Evolutionary conservation across 768 basidiomycete species (phyloP), one percentile per base, ranked within the genome.

Genomic region (Rickenella mellea): DNA sequence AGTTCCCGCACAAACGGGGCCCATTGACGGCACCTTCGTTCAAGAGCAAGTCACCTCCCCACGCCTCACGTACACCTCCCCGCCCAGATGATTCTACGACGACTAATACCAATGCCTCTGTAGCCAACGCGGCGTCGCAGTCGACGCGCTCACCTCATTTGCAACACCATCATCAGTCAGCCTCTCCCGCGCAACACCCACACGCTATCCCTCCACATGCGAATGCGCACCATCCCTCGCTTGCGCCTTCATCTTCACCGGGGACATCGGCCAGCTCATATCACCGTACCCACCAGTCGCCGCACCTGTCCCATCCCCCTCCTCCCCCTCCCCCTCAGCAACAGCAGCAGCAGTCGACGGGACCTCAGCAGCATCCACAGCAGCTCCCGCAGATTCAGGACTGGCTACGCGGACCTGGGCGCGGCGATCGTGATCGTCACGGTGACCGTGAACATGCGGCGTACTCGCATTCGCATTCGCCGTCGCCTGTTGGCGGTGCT

Each of bases 1-100:
- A 84, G 51, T 86, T 86, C 58, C 83, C 83, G 4, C 83, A 84
- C 63, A 83, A 83, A 51, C 71, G 83, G 28, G 83, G 83, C 0
- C 80, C 83, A 0, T 63, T 84, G 26, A 74, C 80, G 8, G 56
- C 67, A 3, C 60, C 17, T 40, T 67, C 69, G 48, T 66, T 69
- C 29, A 69, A 74, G 50, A 51, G 50, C 27, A 70, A 70, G 2
- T 71, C 76, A 15, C 72, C 77, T 44, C 68, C 66, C 47, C 55
- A 51, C 26, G 30, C n/a, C 20, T 32, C 30, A 17, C 33, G 11
- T 36, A 17, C 4, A 19, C 33, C 4, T 36, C 33, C 10, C 24
- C 33, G 33, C n/a, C n/a, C n/a, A n/a, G n/a, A n/a, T n/a, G n/a
- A n/a, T n/a, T n/a, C n/a, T n/a, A n/a, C n/a, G n/a, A n/a, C n/a